These are phyloP conservation scores for Solanum hybrid DNA, from an alignment of 305 asterid species.

Conservation along the genomic window DNA sequence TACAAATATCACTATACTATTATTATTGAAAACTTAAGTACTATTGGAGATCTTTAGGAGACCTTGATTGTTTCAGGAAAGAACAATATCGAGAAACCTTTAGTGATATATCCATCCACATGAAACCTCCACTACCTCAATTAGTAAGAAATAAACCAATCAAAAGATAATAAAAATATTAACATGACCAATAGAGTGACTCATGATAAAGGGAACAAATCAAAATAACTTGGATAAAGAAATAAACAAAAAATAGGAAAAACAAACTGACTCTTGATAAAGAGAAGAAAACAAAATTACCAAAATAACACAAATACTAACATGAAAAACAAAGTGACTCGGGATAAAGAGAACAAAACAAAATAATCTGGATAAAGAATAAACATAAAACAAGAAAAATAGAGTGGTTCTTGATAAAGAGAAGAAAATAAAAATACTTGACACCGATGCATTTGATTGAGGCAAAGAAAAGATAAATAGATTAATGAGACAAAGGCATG, in stretches of 20 bases:
- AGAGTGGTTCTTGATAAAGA: neutral
- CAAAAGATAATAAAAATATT: neutral
- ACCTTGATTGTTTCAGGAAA: neutral
- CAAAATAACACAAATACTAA: no score
- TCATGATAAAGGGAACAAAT: neutral
- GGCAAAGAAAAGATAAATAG: neutral
- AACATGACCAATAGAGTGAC: neutral
- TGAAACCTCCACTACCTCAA: neutral
- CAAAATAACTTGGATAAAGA: neutral
- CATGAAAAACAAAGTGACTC: neutral
- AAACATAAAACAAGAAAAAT: neutral
- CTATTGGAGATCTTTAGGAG: neutral
- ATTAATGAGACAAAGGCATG: neutral
- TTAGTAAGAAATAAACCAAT: neutral
- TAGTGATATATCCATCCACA: neutral
- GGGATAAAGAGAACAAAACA: neutral
- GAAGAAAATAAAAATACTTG: neutral
- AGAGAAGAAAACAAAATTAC: neutral
- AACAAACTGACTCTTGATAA: neutral
- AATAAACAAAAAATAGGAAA: neutral
- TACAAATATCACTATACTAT: neutral
- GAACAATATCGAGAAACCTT: no score
- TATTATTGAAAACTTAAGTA: neutral
- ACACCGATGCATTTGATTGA: neutral
- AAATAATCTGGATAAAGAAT: neutral